phyloP scores from a whole-genome alignment of 495 filamentous ascomycete genomes.

The Penicillium cataractarum region DNA sequence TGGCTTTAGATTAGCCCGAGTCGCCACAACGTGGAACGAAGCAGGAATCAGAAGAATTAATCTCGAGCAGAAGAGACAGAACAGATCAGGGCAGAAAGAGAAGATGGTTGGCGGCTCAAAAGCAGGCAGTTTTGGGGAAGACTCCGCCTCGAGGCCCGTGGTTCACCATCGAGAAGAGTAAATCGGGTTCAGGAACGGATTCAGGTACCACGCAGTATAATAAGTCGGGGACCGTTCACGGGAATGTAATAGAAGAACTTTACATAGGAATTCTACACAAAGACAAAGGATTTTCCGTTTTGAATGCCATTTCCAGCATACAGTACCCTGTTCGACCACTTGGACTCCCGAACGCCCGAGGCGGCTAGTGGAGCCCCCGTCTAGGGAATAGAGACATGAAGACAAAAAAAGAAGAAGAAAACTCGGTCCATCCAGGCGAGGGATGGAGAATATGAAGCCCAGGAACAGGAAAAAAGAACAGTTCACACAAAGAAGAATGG shows the following conservation, averaged over 20 bases:
- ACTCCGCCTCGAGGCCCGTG: conserved; percentile 9
- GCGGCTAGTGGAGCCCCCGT: conserved; percentile 21
- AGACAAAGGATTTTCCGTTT: not conserved
- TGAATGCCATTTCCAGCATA: conserved; percentile 22
- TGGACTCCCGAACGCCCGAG: conserved; percentile 32
- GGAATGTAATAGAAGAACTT: not conserved
- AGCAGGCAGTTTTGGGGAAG: not conserved
- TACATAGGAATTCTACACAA: not conserved
- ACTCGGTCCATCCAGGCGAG: conserved; percentile 27
- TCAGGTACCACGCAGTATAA: not conserved
- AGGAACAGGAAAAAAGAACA: conserved; percentile 16
- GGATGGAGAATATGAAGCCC: conserved; percentile 11
- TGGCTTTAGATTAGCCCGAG: conserved; percentile 5
- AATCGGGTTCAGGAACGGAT: not conserved
- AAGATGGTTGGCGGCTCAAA: not conserved
- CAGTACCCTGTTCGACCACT: conserved; percentile 15
- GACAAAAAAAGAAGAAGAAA: conserved; percentile 17
- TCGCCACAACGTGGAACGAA: conserved; percentile 2
- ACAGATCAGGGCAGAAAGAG: not conserved
- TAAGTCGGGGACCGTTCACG: not conserved
- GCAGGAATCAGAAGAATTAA: not conserved
- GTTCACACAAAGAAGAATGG: conserved; percentile 12
- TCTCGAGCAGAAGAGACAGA: not conserved
- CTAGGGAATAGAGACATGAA: conserved; percentile 26
- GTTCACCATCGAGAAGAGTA: not conserved